Conservation (phyloP, 148 eudicot species). For the Vaccinium corymbosum region DNA sequence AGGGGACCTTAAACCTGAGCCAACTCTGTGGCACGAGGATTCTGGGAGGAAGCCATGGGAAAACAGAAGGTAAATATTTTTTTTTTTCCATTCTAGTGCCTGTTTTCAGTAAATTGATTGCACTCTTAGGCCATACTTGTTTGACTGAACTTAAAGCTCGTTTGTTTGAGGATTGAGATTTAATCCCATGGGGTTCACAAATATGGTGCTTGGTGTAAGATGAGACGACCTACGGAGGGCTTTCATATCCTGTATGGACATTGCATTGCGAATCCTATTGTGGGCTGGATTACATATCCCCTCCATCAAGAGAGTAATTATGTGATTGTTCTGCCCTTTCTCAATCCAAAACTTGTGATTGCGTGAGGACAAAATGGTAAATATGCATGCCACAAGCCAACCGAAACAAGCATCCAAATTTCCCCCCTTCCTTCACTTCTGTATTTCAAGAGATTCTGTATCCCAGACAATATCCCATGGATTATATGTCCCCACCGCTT, state of each 20-base stretch:
- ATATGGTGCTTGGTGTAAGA: background rate
- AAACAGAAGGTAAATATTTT: constrained; percentile 45
- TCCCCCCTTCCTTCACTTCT: background rate
- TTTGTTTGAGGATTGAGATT: background rate
- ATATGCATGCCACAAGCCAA: background rate
- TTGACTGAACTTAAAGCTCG: background rate
- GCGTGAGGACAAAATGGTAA: background rate
- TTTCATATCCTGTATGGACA: background rate
- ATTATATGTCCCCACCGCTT: background rate
- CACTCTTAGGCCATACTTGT: background rate
- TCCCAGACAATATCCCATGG: background rate
- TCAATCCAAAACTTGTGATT: background rate
- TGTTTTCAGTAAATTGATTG: background rate
- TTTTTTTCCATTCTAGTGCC: background rate
- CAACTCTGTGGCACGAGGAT: constrained; percentile 86
- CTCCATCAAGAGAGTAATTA: background rate
- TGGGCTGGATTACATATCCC: background rate
- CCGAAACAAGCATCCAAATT: background rate
- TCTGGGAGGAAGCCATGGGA: constrained; percentile 49
- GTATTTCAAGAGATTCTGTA: background rate
- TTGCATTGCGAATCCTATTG: background rate
- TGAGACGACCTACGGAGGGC: background rate
- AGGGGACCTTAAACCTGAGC: constrained; percentile 61
- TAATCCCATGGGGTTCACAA: background rate
- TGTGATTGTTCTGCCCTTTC: background rate